phyloP scores from a whole-genome alignment of 2,329 filamentous ascomycete species.

The Basipetospora chlamydospora region DNA sequence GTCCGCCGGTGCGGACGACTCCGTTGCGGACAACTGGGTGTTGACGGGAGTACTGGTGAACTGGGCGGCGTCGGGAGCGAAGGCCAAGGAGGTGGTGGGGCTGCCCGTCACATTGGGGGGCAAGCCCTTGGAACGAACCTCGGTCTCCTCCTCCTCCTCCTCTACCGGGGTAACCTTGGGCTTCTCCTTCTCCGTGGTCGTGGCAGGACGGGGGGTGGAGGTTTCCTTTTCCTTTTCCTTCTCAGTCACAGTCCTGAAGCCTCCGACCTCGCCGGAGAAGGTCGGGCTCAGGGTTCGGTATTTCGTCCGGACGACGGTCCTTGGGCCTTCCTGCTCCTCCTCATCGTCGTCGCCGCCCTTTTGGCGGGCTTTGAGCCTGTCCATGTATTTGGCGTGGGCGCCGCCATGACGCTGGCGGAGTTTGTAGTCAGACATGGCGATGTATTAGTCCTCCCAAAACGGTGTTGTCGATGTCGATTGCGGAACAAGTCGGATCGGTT shows the following conservation, averaged over 20 bases:
- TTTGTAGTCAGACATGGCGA: no score
- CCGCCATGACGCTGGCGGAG: no score
- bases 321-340: neutral
- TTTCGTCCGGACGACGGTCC: conserved; percentile 3
- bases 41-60: conserved; percentile 10
- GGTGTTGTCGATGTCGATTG: no score
- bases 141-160: neutral
- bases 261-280: neutral
- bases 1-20: no score
- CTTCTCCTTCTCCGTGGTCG: conserved; percentile 12
- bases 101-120: no score
- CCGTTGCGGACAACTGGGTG: no score
- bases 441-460: no score
- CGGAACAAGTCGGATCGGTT: no score
- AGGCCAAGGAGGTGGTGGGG: conserved; percentile 7
- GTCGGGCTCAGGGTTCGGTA: conserved; percentile 2
- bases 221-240: neutral
- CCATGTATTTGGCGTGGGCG: neutral
- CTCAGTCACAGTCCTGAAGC: conserved; percentile 6
- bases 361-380: neutral
- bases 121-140: no score
- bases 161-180: conserved; percentile 6
- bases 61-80: conserved; percentile 11
- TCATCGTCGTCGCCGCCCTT: neutral
- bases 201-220: no score